phyloP scores from a whole-genome alignment of 768 basidiomycete species.

The Amanita phalloides region DNA sequence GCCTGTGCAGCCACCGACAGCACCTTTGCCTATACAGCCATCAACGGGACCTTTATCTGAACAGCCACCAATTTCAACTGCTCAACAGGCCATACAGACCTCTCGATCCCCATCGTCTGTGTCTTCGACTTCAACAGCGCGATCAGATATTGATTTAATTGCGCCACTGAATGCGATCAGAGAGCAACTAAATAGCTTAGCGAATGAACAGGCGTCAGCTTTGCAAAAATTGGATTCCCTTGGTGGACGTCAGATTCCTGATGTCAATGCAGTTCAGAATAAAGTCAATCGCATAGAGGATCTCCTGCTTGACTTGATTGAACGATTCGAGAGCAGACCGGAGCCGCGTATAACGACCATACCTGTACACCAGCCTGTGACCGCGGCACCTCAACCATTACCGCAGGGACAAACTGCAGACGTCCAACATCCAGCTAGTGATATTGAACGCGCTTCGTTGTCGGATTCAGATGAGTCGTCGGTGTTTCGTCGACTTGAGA shows the following conservation, averaged over 20 bases:
- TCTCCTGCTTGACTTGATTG: slow-evolving; percentile 27
- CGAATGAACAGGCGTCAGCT: slow-evolving; percentile 51
- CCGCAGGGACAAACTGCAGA: background rate
- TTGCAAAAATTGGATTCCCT: slow-evolving; percentile 56
- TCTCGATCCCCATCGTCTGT: slow-evolving; percentile 7
- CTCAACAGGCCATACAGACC: slow-evolving; percentile 13
- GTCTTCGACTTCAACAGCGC: slow-evolving; percentile 17
- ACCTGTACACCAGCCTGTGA: slow-evolving; percentile 8
- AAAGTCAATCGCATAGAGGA: slow-evolving; percentile 36
- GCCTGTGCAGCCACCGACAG: background rate
- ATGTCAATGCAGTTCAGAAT: slow-evolving; percentile 29
- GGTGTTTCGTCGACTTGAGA: slow-evolving; percentile 2
- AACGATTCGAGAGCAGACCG: slow-evolving; percentile 17
- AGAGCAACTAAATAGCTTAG: slow-evolving; percentile 46
- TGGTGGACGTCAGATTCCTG: slow-evolving; percentile 31
- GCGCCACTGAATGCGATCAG: slow-evolving; percentile 47
- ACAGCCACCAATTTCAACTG: background rate
- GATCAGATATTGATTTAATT: slow-evolving; percentile 31
- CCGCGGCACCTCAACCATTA: slow-evolving; percentile 11
- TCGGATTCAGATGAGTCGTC: slow-evolving; percentile 5
- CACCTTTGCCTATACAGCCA: background rate
- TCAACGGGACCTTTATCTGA: background rate
- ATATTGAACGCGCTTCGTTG: background rate
- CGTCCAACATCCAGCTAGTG: slow-evolving; percentile 1
- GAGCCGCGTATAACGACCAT: slow-evolving; percentile 13